Conservation (phyloP, 148 eudicot species). For the Dianthus caryophyllus region DNA sequence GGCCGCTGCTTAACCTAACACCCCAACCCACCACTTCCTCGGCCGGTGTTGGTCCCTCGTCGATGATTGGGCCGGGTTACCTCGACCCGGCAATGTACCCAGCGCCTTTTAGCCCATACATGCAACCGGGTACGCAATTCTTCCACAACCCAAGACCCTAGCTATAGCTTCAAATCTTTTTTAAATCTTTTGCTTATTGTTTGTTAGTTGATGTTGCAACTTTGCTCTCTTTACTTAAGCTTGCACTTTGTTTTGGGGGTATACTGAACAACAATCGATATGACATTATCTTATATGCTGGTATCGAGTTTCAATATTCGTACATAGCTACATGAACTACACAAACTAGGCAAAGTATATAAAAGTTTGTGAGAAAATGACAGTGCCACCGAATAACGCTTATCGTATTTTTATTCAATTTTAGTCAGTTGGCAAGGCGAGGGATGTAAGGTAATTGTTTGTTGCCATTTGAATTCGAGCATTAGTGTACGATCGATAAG, state of each 20-base stretch:
- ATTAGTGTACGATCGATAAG: background rate
- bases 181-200: no score
- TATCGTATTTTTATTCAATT: no score
- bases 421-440: no score
- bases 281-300: no score
- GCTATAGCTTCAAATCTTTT: constrained; percentile 10
- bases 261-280: background rate
- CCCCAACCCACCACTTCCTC: constrained; percentile 21
- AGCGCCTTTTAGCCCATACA: constrained; percentile 44
- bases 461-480: background rate
- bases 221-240: background rate
- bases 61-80: constrained; percentile 20
- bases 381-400: no score
- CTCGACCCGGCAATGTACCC: constrained; percentile 52
- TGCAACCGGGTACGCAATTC: constrained; percentile 74
- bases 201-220: background rate
- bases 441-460: constrained; percentile 9
- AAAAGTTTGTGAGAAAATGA: no score
- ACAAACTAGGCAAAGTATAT: no score
- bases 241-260: background rate
- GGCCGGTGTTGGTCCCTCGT: constrained; percentile 15
- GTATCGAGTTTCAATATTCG: no score
- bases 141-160: constrained; percentile 72
- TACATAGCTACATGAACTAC: no score
- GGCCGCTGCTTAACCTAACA: constrained; percentile 35